Percentiles rank a stretch among this genome's conserved stretches.
Conservation (phyloP, 208 protist genomes). For the Wallacemonas rigidus region DNA sequence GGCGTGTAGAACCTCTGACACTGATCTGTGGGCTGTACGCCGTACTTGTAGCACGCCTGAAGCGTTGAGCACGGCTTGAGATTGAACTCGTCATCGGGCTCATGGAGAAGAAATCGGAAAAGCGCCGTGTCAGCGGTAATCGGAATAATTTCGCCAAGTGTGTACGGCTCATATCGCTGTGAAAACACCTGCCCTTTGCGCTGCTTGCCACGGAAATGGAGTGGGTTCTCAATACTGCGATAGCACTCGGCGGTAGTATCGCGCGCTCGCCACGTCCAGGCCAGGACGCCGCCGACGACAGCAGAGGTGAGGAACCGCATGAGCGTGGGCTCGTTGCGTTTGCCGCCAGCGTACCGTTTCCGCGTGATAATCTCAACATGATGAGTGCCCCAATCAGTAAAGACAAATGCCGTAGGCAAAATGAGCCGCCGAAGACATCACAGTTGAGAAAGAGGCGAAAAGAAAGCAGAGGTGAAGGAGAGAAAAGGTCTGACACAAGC, state of each 20-base stretch:
- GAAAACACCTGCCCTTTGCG: conserved; percentile 63
- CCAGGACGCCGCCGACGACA: conserved; percentile 26
- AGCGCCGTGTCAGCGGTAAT: conserved; percentile 87
- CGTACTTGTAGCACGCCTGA: conserved; percentile 90
- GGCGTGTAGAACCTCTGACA: conserved; percentile 93
- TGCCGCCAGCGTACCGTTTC: no score
- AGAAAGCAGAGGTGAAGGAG: no score
- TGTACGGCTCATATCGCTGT: conserved; percentile 80
- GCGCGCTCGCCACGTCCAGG: conserved; percentile 21
- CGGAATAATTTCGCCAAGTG: conserved; percentile 82
- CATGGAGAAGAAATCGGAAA: conserved; percentile 86
- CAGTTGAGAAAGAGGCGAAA: no score
- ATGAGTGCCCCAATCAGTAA: no score
- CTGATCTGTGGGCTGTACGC: conserved; percentile 80
- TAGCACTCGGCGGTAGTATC: conserved; percentile 53
- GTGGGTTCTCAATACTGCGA: conserved; percentile 70
- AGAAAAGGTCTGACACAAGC: no score
- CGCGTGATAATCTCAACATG: no score
- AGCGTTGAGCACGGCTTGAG: conserved; percentile 85
- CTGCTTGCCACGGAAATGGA: conserved; percentile 67
- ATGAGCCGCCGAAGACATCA: no score
- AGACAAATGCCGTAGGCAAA: no score
- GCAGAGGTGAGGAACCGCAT: conserved; percentile 61
- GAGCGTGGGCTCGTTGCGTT: no score
- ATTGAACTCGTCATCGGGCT: conserved; percentile 79